Evolutionary conservation across 2,329 filamentous ascomycete species (phyloP), one percentile per base, ranked within the genome.

Genomic region (Diaporthe sp.): DNA sequence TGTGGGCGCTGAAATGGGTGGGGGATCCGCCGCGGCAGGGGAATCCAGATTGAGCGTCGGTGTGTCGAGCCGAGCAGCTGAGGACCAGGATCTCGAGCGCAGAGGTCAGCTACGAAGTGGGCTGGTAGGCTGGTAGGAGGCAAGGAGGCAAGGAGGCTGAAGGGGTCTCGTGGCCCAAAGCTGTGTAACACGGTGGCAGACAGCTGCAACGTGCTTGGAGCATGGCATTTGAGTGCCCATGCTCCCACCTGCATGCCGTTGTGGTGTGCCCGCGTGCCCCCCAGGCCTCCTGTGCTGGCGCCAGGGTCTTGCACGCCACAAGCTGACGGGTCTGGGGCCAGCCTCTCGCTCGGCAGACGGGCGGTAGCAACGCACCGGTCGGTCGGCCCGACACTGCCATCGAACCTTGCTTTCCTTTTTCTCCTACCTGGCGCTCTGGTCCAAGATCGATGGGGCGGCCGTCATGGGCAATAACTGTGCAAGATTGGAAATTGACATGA

Each of bases 31-130:
- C 22, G 44, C 31, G 31, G 46, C 28, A 68, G 65, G 31, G 31
- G 12, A 12, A 6, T 15, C 65, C 65, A 25, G 12, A 68, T 19
- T n/a, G 17, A 39, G 65, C 31, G 31, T 68, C 65, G 65, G 65
- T 68, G 39, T 53, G 31, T 53, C 22, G 28, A 53, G 13, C 65
- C 22, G 34, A 53, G 46, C 65, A 68, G 65, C 65, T 68, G 65
- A 68, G 8, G 34, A 39, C 65, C 34, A 39, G 46, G 65, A 51
- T 68, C 10, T 39, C 15, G 8, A 37, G 31, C 65, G n/a, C 22
- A 39, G 46, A 68, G 34, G 22, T 68, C 65, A 53, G 65, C 62
- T 49, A 7, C 19, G 12, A 31, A 13, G 7, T 28, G 6, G 31
- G 31, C 31, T 31, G 31, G 7, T 28, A 31, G 31, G 31, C 4